Evolutionary conservation across 768 basidiomycete genomes (phyloP), one percentile per base, ranked within the genome.

Genomic region (Phanerochaete sordida): DNA sequence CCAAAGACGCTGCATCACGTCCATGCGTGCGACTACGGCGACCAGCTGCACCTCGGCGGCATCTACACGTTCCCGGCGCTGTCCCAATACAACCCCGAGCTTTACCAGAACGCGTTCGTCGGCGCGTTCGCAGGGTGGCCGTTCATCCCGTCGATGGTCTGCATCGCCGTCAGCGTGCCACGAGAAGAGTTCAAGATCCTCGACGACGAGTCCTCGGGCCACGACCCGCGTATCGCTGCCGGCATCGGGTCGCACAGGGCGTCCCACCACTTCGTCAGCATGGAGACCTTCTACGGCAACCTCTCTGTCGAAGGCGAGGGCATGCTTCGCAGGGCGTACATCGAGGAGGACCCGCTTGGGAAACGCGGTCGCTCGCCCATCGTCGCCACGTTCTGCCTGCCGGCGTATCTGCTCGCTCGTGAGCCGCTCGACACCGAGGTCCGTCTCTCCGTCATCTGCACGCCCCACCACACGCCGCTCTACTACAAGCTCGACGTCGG

Each of bases 101-200:
- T 45, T 19, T 19, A n/a, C 16, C 6, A 5, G 16, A n/a, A 45
- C 44, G 27, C 24, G 24, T 2, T 9, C 5, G 48, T 8, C 0
- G 64, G 66, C 7, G 26, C 50, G 12, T 68, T 68, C 15, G 12
- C 21, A 1, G 45, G 46, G 12, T 72, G 71, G 71, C 62, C 63
- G 21, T 53, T 51, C 21, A 63, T 78, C 5, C 77, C 79, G 4
- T 66, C 73, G n/a, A 65, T 78, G 7, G 74, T 78, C 5, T 72
- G 72, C 37, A 58, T 79, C 45, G 62, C 75, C 44, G 64, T 79
- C 44, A 64, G 66, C 8, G 69, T 81, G 30, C 78, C 79, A 28
- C 72, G 76, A 19, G n/a, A 64, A 15, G 61, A 62, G n/a, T 60
- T 77, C 19, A 60, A 56, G 9, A 23, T 57, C 21, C 62, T 79